Evolutionary conservation across 495 filamentous ascomycete genomes (phyloP), one percentile per base, ranked within the genome.

Genomic region (Saxophila tyrrhenica): DNA sequence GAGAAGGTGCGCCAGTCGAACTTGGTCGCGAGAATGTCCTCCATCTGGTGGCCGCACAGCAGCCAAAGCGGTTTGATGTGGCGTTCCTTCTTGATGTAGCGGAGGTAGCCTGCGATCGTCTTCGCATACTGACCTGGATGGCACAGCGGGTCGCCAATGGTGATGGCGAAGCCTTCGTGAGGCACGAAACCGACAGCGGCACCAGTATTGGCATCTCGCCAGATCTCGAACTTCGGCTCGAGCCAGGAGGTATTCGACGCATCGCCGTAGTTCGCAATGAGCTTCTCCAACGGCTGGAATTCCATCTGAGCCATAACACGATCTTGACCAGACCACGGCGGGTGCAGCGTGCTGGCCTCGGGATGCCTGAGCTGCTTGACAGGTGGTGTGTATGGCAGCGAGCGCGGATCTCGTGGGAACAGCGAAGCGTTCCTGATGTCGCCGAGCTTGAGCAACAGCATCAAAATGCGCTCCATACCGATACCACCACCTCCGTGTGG

Each of bases 401-500:
- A 88, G 71, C 85, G 85, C 7, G 90, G 89, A 68, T 95, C 90
- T 51, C 89, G 81, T 29, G 82, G 81, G 74, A 85, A 94, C 32
- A 94, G 68, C 1, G 88, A 89, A 0, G 87, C 88, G 32, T 92
- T 78, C 25, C 90, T 83, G 52, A 96, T 91, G 67, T 96, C 90
- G 57, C 89, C 89, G 9, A 95, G 71, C 58, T 85, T 79, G 23
- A 96, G 73, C 54, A 94, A 67, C 25, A 95, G 78, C 76, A 94
- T 91, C 11, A 95, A 67, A 3, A 95, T 72, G 44, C 89, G 85
- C 69, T 96, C 90, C 7, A 96, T 72, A 29, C 90, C 90, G 55
- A 95, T 87, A 66, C 89, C 90, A 57, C 86, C 88, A 41, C 90
- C 90, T 0, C 86, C 90, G 54, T 96, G 89, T 1, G 89, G 89